Evolutionary conservation across 352 stramenopile species (phyloP).

Genomic region (Pythium aristosporum): DNA sequence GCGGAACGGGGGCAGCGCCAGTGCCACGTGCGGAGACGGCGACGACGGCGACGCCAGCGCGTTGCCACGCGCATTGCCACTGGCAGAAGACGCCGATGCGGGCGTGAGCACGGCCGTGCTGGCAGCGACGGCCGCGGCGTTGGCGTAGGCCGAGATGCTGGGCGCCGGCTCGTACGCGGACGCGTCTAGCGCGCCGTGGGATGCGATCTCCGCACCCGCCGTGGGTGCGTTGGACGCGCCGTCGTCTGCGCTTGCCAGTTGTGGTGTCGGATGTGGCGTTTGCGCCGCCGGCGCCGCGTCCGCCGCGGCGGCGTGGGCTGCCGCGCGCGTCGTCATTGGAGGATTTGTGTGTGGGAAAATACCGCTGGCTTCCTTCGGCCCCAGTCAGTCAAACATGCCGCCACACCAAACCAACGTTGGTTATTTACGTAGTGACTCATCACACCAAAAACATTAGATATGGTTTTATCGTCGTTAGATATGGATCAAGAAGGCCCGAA

Average conservation of each 20-base stretch:
- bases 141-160: conserved; percentile 15
- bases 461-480: not conserved
- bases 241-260: not conserved
- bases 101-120: conserved; percentile 14
- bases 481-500: not conserved
- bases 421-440: conserved; percentile 2
- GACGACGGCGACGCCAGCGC: not conserved
- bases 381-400: not conserved
- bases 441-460: not conserved
- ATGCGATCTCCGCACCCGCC: not conserved
- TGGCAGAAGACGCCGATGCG: not conserved
- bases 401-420: conserved; percentile 6
- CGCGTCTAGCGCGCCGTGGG: conserved; percentile 16
- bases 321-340: conserved; percentile 14
- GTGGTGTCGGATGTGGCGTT: not conserved
- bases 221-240: not conserved
- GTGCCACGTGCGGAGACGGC: not conserved
- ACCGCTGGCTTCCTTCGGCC: not conserved
- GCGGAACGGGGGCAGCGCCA: not conserved
- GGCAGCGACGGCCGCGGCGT: conserved; percentile 16
- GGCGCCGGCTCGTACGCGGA: conserved; percentile 14
- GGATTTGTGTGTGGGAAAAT: not conserved
- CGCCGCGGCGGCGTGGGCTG: conserved; percentile 4
- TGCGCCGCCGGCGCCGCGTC: conserved; percentile 8
- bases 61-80: not conserved